Conservation (phyloP, 306 rosid genomes). For the Mimosa bimucronata region DNA sequence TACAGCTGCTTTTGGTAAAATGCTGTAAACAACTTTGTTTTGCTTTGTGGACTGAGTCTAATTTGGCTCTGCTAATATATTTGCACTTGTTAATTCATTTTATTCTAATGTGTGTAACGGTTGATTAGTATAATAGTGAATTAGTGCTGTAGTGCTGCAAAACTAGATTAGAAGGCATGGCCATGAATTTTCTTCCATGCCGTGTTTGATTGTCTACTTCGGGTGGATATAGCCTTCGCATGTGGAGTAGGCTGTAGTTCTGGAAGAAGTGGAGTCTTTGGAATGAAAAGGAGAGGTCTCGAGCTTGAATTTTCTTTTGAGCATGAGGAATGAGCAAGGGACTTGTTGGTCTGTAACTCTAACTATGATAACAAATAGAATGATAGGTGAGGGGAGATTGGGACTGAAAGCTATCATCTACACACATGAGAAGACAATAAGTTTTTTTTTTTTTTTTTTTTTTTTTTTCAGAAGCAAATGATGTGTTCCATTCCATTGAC, state of each 20-base stretch:
- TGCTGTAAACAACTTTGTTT: background rate
- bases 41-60: background rate
- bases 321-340: background rate
- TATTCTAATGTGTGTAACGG: background rate
- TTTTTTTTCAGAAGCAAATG: background rate
- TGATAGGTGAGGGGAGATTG: no score
- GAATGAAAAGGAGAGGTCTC: background rate
- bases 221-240: background rate
- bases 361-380: no score
- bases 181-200: background rate
- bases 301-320: background rate
- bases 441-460: no score
- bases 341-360: background rate
- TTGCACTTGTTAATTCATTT: background rate
- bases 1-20: background rate
- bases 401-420: no score
- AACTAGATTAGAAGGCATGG: background rate
- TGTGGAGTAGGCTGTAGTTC: background rate
- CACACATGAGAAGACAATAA: no score
- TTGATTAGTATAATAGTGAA: conserved; percentile 12
- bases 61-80: background rate
- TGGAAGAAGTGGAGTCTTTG: background rate
- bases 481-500: background rate
- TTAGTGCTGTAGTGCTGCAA: conserved; percentile 8
- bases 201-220: background rate